These are phyloP conservation scores for Calamus simplicifolius DNA, from an alignment of 176 grass and related monocot genomes.

Conservation along the genomic window DNA sequence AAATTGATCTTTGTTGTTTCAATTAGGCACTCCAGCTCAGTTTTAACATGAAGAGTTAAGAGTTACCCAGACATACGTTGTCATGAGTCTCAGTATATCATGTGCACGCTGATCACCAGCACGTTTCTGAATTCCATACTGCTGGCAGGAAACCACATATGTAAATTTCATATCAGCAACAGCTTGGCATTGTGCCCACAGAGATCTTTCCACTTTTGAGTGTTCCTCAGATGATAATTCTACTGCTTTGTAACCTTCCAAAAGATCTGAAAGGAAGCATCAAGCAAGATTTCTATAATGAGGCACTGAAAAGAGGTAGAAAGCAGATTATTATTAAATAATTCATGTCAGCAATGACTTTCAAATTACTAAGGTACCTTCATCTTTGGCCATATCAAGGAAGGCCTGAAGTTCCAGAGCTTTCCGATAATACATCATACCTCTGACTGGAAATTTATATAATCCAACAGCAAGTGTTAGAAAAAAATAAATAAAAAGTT, in stretches of 20 bases:
- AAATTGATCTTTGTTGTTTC: not conserved
- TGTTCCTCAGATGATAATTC: constrained; percentile 59
- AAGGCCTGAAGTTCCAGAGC: constrained; percentile 94
- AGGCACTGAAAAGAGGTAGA: not conserved
- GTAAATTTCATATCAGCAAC: constrained; percentile 98
- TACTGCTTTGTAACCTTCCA: constrained; percentile 82
- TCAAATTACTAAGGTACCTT: constrained; percentile 35
- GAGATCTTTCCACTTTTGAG: constrained; percentile 33
- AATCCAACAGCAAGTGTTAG: not conserved
- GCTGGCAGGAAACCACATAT: constrained; percentile 92
- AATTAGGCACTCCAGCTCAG: no score
- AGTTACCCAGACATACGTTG: constrained; percentile 36
- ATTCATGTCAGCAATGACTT: not conserved
- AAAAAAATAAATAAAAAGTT: constrained; percentile 2
- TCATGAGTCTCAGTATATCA: constrained; percentile 88
- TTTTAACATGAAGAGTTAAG: not conserved
- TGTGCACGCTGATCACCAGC: constrained; percentile 55
- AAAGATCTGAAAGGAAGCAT: constrained; percentile 55
- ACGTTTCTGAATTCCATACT: constrained; percentile 98
- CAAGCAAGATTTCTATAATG: not conserved
- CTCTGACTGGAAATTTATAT: constrained; percentile 51
- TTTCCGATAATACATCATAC: constrained; percentile 99
- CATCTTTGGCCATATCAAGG: constrained; percentile 87
- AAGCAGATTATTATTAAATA: not conserved
- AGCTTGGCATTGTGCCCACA: constrained; percentile 80